Base-by-base conservation (phyloP, 78 protist genomes). In the Dictyostelium capitatum region DNA sequence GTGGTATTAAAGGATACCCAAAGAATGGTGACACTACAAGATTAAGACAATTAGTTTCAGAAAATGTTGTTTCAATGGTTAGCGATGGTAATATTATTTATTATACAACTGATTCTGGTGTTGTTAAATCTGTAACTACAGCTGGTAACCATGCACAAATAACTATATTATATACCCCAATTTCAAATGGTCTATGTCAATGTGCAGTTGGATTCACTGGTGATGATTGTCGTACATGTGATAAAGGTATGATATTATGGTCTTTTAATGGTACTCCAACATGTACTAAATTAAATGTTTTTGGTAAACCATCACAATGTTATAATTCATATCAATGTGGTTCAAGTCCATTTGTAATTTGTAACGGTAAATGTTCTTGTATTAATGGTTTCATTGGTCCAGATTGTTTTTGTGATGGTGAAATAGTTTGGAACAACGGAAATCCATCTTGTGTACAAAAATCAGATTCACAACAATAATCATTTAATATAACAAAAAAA, bases 1-100 rank as follows among this genome's bases (percentile, higher is more conserved):
- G 48, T n/a, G 79, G 79, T 43, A 72, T 72, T 28, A 43, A 72
- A n/a, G 53, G 79, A 20, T 32, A 43, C 43, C 79, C 79, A 43
- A 32, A 43, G 43, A 17, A 11, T 41, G 79, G 79, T 46, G 48
- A 32, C 20, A 11, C 53, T 6, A 9, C 23, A 20, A 32, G 53
- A 72, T 23, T 32, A 20, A 72, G 53, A n/a, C 15, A 32, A 72
- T 20, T 72, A n/a, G 79, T 72, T 0, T 0, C 32, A 19, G 79
- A 72, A 19, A 19, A 20, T 46, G 79, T 41, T 6, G 53, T 72
- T 20, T 20, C 53, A 5, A 41, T 43, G 53, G n/a, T n/a, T 19
- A 19, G 20, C 6, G 11, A 30, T 46, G 78, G 78, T 15, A 47
- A 32, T 43, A 9, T 72, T 8, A 17, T 72, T 1, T 72, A 17